Conservation (phyloP, 2,329 filamentous ascomycete genomes). For the Diaporthe eres region DNA sequence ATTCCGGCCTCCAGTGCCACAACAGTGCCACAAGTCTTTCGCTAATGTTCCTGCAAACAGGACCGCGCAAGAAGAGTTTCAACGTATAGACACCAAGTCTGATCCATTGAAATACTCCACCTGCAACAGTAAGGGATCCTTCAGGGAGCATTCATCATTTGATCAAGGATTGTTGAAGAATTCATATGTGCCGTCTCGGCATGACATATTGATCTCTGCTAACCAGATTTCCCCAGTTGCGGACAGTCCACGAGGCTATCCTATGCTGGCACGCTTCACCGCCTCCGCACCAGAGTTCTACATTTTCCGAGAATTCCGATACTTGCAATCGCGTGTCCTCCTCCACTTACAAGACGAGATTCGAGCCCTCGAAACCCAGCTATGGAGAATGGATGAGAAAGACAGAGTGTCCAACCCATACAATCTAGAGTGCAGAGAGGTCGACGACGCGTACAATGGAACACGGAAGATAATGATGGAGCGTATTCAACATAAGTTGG, state of each 20-base stretch:
- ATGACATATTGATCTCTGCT: too few relatives aligned
- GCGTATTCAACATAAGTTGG: background rate
- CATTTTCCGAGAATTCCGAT: slow-evolving; percentile 18
- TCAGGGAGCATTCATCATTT: too few relatives aligned
- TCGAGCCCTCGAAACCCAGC: background rate
- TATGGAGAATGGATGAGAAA: slow-evolving; percentile 18
- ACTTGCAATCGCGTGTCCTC: slow-evolving; percentile 11
- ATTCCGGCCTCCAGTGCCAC: too few relatives aligned
- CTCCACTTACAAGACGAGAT: slow-evolving; percentile 17
- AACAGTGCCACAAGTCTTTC: too few relatives aligned
- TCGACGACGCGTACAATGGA: background rate
- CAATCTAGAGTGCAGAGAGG: background rate
- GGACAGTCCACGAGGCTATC: background rate
- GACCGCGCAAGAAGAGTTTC: too few relatives aligned
- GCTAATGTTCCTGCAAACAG: too few relatives aligned
- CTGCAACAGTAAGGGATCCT: too few relatives aligned
- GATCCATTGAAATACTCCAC: too few relatives aligned
- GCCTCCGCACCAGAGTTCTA: background rate
- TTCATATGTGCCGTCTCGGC: too few relatives aligned
- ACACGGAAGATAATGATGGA: background rate
- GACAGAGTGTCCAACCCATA: background rate
- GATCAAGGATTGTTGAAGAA: too few relatives aligned
- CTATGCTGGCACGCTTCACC: slow-evolving; percentile 9
- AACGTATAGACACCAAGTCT: too few relatives aligned
- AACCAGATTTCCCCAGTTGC: too few relatives aligned